Conservation (phyloP, 352 stramenopile genomes). For the Saprolegnia diclina region DNA sequence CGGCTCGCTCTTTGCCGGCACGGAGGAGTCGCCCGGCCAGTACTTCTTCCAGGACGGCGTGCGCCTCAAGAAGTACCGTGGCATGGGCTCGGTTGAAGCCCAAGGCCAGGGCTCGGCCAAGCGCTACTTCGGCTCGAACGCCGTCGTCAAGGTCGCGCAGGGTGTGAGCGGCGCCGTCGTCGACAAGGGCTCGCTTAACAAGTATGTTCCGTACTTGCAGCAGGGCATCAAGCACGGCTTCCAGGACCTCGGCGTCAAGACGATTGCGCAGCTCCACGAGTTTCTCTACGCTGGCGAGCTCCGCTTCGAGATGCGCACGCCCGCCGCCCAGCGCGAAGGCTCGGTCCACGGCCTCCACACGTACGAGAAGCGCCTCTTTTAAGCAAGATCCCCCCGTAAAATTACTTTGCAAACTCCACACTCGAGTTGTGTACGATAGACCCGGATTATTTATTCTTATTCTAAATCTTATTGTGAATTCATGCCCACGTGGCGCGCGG, state of each 20-base stretch:
- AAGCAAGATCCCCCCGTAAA: slow-evolving; percentile 11
- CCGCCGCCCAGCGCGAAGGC: slow-evolving; percentile 98
- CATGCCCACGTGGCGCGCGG: background rate
- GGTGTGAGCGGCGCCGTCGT: slow-evolving; percentile 98
- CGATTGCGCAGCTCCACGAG: slow-evolving; percentile 82
- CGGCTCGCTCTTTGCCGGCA: slow-evolving; percentile 98
- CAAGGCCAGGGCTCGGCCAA: slow-evolving; percentile 96
- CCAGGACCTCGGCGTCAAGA: slow-evolving; percentile 95
- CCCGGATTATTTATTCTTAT: background rate
- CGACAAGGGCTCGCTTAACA: slow-evolving; percentile 98
- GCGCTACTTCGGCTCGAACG: slow-evolving; percentile 86
- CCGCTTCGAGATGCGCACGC: slow-evolving; percentile 97
- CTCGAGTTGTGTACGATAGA: slow-evolving; percentile 4
- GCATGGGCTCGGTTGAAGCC: slow-evolving; percentile 99
- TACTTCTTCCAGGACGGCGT: slow-evolving; percentile 99
- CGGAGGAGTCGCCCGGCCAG: slow-evolving; percentile 98
- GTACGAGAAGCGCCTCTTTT: slow-evolving; percentile 92
- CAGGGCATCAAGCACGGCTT: slow-evolving; percentile 98
- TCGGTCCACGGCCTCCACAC: slow-evolving; percentile 98
- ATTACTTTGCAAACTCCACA: slow-evolving; percentile 2
- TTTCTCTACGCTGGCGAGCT: slow-evolving; percentile 77
- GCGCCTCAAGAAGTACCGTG: slow-evolving; percentile 99
- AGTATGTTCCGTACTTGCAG: slow-evolving; percentile 99
- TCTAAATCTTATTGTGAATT: background rate
- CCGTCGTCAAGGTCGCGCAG: slow-evolving; percentile 98